These are phyloP conservation scores for Hericium alpestre DNA, from an alignment of 768 basidiomycete genomes.

Conservation along the genomic window DNA sequence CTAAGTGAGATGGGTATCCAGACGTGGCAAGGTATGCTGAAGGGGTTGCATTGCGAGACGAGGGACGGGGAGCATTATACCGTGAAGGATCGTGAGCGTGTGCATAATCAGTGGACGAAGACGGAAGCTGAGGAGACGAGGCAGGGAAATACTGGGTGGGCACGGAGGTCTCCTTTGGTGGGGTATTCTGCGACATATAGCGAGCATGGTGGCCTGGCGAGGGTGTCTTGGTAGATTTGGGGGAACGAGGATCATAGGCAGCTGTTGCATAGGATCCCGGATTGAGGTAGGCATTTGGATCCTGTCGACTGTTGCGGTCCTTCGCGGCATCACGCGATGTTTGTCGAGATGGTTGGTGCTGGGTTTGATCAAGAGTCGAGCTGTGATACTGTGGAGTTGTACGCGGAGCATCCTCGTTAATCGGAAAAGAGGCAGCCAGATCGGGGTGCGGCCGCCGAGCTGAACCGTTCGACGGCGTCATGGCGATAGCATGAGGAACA, in stretches of 20 bases:
- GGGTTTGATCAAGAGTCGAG: background rate
- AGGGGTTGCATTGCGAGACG: conserved; percentile 4
- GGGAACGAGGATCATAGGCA: conserved; percentile 3
- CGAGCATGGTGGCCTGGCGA: conserved; percentile 9
- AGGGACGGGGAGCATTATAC: conserved; percentile 1
- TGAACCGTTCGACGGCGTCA: background rate
- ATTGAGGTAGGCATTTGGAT: background rate
- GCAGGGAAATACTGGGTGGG: background rate
- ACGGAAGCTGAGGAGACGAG: no score
- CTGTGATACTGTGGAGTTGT: background rate
- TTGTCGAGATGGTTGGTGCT: background rate
- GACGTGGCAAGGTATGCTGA: conserved; percentile 10
- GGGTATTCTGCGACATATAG: conserved; percentile 10
- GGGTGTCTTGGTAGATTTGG: conserved; percentile 10
- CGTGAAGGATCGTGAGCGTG: conserved; percentile 11
- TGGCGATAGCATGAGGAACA: background rate
- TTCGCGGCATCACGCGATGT: background rate
- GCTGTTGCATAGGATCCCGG: background rate
- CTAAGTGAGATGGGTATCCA: conserved; percentile 13
- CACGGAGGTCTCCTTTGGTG: conserved; percentile 3
- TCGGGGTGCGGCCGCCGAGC: conserved; percentile 4
- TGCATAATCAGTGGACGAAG: background rate
- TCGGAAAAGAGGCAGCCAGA: conserved; percentile 10
- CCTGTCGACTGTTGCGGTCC: background rate
- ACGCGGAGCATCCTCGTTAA: conserved; percentile 9